These are phyloP conservation scores for Tolypocladium tundrense DNA, from an alignment of 2,329 filamentous ascomycete species.

Conservation along the genomic window DNA sequence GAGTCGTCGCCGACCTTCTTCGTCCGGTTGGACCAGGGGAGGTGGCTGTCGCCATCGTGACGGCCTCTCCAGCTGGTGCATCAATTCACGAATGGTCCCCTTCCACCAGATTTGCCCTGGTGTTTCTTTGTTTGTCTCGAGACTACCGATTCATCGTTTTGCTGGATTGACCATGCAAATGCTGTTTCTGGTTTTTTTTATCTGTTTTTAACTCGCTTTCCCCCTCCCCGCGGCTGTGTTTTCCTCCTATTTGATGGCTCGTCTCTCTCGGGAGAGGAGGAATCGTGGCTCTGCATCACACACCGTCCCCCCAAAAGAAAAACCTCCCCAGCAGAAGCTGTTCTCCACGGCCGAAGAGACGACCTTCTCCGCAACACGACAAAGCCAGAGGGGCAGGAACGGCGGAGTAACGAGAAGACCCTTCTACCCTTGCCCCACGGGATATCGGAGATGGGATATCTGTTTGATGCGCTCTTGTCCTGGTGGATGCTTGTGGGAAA, in stretches of 20 bases:
- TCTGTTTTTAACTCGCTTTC: slow-evolving; percentile 6
- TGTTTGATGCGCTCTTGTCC: neutral
- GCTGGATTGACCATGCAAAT: slow-evolving; percentile 18
- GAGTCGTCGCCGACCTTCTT: slow-evolving; percentile 17
- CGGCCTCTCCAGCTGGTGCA: slow-evolving; percentile 16
- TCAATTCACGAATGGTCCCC: slow-evolving; percentile 1
- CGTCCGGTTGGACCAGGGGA: slow-evolving; percentile 14
- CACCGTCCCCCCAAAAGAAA: neutral
- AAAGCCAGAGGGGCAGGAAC: neutral
- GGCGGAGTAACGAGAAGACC: neutral
- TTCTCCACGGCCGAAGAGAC: neutral
- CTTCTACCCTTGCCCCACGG: neutral
- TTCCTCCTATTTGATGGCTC: slow-evolving; percentile 3
- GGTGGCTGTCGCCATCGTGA: slow-evolving; percentile 9
- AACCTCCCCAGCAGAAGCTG: neutral
- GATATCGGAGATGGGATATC: neutral
- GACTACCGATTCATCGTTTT: slow-evolving; percentile 8
- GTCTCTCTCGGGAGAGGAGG: slow-evolving; percentile 5
- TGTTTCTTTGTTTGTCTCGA: slow-evolving; percentile 6
- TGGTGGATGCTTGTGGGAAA: neutral
- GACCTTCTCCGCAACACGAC: neutral
- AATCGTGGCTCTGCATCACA: slow-evolving; percentile 1
- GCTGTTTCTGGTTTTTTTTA: slow-evolving; percentile 13
- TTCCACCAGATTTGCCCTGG: slow-evolving; percentile 1
- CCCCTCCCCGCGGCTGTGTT: slow-evolving; percentile 4